Percentiles rank a stretch among this genome's conserved stretches.
Evolutionary conservation across 805 yeast species (phyloP).

Genomic region (Saccharomyces mikatae): DNA sequence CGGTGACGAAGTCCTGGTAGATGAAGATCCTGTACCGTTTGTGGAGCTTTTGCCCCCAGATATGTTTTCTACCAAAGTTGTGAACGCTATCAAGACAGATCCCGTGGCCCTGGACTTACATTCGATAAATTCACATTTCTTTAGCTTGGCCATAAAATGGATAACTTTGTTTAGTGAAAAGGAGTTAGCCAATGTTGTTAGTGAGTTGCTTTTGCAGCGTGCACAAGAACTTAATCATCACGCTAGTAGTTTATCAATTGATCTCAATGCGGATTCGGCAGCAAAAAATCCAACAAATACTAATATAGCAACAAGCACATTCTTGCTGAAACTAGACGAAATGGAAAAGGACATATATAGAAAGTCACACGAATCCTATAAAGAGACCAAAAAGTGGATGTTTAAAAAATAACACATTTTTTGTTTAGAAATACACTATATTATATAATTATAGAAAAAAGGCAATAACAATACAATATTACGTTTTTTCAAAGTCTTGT

Average conservation of each 20-base stretch:
- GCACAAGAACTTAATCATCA: slow-evolving; percentile 65
- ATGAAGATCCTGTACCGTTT: slow-evolving; percentile 39
- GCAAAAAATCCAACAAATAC: slow-evolving; percentile 34
- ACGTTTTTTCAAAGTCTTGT: background rate
- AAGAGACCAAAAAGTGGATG: slow-evolving; percentile 38
- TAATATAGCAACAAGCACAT: slow-evolving; percentile 22
- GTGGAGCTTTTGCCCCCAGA: slow-evolving; percentile 66
- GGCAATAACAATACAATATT: background rate
- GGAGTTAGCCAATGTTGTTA: slow-evolving; percentile 46
- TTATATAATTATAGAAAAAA: background rate
- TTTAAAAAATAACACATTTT: slow-evolving; percentile 5
- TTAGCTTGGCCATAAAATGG: slow-evolving; percentile 70
- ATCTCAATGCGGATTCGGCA: slow-evolving; percentile 3
- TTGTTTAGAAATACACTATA: background rate
- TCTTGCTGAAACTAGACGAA: slow-evolving; percentile 64
- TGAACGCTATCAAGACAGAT: slow-evolving; percentile 76
- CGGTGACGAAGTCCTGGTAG: slow-evolving; percentile 26
- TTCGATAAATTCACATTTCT: slow-evolving; percentile 57
- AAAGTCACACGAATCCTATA: slow-evolving; percentile 43
- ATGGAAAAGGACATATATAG: slow-evolving; percentile 59
- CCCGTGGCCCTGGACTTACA: slow-evolving; percentile 61
- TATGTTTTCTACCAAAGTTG: slow-evolving; percentile 51
- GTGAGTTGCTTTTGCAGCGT: slow-evolving; percentile 51
- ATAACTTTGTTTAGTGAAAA: slow-evolving; percentile 58
- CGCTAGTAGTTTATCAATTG: slow-evolving; percentile 34